Percentiles rank a stretch among this genome's conserved stretches.
Evolutionary conservation across 148 eudicot species (phyloP).

Genomic region (Heliosperma pusillum): DNA sequence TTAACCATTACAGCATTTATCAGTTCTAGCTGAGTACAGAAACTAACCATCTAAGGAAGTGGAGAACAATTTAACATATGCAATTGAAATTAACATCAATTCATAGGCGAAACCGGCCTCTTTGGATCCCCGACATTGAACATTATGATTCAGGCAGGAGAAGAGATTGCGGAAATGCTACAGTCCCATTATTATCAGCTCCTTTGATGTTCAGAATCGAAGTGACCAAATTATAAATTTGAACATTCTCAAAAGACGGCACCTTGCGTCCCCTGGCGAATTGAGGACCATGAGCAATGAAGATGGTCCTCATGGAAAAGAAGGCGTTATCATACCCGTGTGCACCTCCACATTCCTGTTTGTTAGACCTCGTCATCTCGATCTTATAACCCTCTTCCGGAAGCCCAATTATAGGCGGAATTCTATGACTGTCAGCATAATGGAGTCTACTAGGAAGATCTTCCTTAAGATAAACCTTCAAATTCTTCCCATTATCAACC

Average conservation of each 20-base stretch:
- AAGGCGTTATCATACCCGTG: conserved; percentile 85
- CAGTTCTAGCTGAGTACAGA: background rate
- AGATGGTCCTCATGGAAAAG: conserved; percentile 93
- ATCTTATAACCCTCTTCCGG: conserved; percentile 75
- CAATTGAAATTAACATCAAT: background rate
- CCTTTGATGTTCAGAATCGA: conserved; percentile 62
- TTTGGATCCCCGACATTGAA: background rate
- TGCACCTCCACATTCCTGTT: conserved; percentile 83
- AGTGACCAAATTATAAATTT: conserved; percentile 76
- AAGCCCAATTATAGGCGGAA: conserved; percentile 76
- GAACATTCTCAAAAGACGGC: conserved; percentile 81
- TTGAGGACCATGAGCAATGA: conserved; percentile 73
- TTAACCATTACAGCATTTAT: background rate
- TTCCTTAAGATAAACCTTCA: conserved; percentile 72
- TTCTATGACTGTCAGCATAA: conserved; percentile 62
- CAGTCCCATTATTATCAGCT: conserved; percentile 69
- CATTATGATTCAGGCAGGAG: conserved; percentile 37
- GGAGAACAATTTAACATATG: background rate
- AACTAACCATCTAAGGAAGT: background rate
- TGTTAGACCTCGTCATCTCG: conserved; percentile 49
- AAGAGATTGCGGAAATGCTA: conserved; percentile 46
- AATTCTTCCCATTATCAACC: conserved; percentile 55
- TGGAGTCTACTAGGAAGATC: conserved; percentile 77
- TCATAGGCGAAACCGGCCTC: background rate
- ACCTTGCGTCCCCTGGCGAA: conserved; percentile 64